Conservation (phyloP, 2,329 filamentous ascomycete genomes). For the Taxawa tesnikishii region DNA sequence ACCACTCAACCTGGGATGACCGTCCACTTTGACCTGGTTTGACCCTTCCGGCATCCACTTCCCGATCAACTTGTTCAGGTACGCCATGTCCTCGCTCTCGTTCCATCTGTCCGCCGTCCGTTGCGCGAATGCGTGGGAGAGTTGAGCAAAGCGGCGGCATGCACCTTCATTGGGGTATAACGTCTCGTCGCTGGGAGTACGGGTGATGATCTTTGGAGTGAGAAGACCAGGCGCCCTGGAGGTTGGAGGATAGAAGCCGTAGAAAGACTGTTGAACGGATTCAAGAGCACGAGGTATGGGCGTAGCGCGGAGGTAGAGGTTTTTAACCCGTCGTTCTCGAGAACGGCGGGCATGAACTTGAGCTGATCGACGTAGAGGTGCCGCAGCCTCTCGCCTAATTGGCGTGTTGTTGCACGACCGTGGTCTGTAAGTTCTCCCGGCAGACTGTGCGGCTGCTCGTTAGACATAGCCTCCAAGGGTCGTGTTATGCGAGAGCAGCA, state of each 20-base stretch:
- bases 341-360: conserved; percentile 32
- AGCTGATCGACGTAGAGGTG: conserved; percentile 39
- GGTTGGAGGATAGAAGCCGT: conserved; percentile 33
- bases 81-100: conserved; percentile 64
- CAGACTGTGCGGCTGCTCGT: conserved; percentile 16
- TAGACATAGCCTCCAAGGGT: neutral
- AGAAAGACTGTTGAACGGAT: conserved; percentile 38
- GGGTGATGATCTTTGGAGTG: conserved; percentile 30
- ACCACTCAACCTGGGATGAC: conserved; percentile 70
- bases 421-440: conserved; percentile 38
- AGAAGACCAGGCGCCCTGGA: conserved; percentile 29
- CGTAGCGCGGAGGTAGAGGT: conserved; percentile 34
- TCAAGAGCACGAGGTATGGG: conserved; percentile 38
- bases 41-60: conserved; percentile 70
- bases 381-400: conserved; percentile 34
- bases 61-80: conserved; percentile 63
- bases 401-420: conserved; percentile 36
- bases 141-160: conserved; percentile 34
- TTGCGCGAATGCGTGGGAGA: conserved; percentile 34
- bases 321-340: conserved; percentile 26
- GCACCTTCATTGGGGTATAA: conserved; percentile 37
- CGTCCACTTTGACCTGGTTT: conserved; percentile 66
- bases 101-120: conserved; percentile 36
- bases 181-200: conserved; percentile 34
- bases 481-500: no score